Conservation (phyloP, 2,329 filamentous ascomycete species). For the Monosporascus sp. region DNA sequence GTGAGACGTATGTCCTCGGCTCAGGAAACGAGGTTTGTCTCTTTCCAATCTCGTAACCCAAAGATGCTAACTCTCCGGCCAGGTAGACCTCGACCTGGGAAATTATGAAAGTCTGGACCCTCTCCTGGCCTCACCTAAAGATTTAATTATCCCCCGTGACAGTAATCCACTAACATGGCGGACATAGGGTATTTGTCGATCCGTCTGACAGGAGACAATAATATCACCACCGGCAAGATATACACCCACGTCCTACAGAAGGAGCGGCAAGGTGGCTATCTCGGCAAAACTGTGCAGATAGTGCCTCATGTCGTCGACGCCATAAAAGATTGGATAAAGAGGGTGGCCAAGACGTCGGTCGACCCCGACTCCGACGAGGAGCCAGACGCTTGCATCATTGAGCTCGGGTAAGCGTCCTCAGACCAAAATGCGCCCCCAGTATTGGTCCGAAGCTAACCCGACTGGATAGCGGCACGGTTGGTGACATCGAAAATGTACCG, state of each 20-base stretch:
- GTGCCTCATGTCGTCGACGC: constrained; percentile 89
- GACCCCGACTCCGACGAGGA: constrained; percentile 70
- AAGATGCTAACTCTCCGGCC: constrained; percentile 12
- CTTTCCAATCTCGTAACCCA: neutral
- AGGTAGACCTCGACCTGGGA: constrained; percentile 50
- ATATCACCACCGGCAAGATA: constrained; percentile 97
- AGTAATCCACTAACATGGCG: too few relatives aligned
- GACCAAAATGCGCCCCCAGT: constrained; percentile 18
- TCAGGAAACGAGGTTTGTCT: neutral
- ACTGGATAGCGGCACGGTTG: constrained; percentile 15
- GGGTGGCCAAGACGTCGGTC: constrained; percentile 78
- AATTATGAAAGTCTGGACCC: constrained; percentile 42
- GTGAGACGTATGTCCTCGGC: constrained; percentile 38
- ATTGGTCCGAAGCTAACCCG: neutral
- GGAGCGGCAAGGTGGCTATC: constrained; percentile 65
- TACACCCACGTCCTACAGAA: constrained; percentile 81
- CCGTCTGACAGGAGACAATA: constrained; percentile 79
- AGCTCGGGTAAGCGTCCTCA: constrained; percentile 27
- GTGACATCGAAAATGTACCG: constrained; percentile 24
- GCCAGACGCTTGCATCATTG: constrained; percentile 90
- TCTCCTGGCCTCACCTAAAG: too few relatives aligned
- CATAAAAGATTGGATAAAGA: constrained; percentile 88
- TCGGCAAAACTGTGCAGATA: constrained; percentile 85
- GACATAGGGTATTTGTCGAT: constrained; percentile 63
- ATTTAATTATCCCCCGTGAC: too few relatives aligned